Evolutionary conservation across 2,329 filamentous ascomycete species (phyloP).

Genomic region (Ceratocystis huliohia): DNA sequence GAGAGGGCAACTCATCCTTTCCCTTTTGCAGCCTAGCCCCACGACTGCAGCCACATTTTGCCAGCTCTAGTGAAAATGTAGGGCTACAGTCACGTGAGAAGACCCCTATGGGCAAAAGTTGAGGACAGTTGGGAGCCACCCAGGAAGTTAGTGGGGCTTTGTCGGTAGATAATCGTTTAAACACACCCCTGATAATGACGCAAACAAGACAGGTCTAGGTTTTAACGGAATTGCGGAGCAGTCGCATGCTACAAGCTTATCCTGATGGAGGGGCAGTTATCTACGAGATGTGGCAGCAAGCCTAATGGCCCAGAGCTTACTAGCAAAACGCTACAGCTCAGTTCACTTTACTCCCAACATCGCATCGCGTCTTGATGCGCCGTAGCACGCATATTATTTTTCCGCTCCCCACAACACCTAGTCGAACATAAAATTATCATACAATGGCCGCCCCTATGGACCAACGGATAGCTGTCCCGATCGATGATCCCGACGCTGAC

Average conservation of each 20-base stretch:
- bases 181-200: background rate
- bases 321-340: background rate
- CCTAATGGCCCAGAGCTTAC: background rate
- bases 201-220: background rate
- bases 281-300: constrained; percentile 1
- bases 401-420: background rate
- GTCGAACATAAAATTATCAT: background rate
- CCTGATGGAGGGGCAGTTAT: constrained; percentile 8
- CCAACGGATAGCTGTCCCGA: constrained; percentile 62
- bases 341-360: background rate
- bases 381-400: background rate
- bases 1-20: constrained; percentile 17
- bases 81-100: constrained; percentile 17
- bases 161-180: background rate
- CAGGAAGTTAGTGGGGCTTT: background rate
- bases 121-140: background rate
- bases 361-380: background rate
- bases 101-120: background rate
- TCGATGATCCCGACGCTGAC: constrained; percentile 91
- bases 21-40: constrained; percentile 5
- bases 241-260: background rate
- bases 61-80: constrained; percentile 16
- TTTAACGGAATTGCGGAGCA: constrained; percentile 5
- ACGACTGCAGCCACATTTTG: constrained; percentile 9
- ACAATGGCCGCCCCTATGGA: constrained; percentile 50